A percentile compares a stretch with the other conserved stretches of the same genome.
Evolutionary conservation across 2,329 filamentous ascomycete species (phyloP).

Genomic region (Fusarium stilboides): DNA sequence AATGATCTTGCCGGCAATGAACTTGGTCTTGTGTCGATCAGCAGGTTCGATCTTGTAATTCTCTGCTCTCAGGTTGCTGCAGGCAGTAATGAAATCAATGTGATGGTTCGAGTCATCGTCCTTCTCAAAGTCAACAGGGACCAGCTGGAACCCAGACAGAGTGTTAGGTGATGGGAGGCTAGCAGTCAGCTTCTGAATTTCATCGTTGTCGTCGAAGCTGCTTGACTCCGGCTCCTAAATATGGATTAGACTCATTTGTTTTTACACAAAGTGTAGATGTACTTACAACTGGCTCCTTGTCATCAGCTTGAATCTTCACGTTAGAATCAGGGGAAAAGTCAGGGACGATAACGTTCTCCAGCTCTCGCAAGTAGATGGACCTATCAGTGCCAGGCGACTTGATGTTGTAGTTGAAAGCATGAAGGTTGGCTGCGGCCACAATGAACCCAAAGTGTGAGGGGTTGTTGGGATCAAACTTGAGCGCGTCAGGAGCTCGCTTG

Average conservation of each 20-base stretch:
- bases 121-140: constrained; percentile 97
- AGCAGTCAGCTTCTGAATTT: constrained; percentile 79
- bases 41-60: constrained; percentile 98
- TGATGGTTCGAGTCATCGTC: constrained; percentile 98
- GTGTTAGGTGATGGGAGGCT: constrained; percentile 84
- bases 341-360: constrained; percentile 94
- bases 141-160: constrained; percentile 89
- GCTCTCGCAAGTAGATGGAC: constrained; percentile 81
- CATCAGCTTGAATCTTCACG: constrained; percentile 97
- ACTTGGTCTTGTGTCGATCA: constrained; percentile 98
- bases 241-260: constrained; percentile 20
- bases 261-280: not conserved
- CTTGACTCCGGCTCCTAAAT: constrained; percentile 83
- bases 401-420: constrained; percentile 98
- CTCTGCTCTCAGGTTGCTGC: constrained; percentile 94
- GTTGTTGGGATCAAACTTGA: constrained; percentile 90
- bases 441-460: constrained; percentile 90
- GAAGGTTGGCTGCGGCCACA: constrained; percentile 89
- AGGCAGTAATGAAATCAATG: constrained; percentile 98
- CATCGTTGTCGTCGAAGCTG: constrained; percentile 79
- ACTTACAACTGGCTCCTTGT: constrained; percentile 86
- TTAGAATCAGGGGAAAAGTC: constrained; percentile 92
- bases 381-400: constrained; percentile 81
- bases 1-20: constrained; percentile 99
- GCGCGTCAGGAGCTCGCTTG: constrained; percentile 92